These are phyloP conservation scores for Boletus edulis DNA, from an alignment of 768 basidiomycete genomes.

Conservation along the genomic window DNA sequence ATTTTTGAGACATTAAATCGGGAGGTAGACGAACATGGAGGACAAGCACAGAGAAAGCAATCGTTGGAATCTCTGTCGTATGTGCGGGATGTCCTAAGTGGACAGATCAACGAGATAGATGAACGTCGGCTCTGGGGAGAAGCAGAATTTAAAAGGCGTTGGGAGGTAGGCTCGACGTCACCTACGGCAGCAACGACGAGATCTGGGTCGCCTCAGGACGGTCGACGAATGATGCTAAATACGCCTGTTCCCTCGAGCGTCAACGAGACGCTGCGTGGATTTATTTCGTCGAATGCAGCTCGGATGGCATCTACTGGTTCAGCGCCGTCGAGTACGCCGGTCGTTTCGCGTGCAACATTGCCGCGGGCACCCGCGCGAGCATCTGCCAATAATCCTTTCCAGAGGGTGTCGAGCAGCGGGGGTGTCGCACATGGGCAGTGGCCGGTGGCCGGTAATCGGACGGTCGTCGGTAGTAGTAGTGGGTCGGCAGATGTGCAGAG, in stretches of 20 bases:
- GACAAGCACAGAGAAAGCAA: conserved; percentile 47
- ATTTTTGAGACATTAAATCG: conserved; percentile 68
- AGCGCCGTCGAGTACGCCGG: conserved; percentile 9
- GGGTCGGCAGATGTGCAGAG: conserved; percentile 9
- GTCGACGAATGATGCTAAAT: conserved; percentile 14
- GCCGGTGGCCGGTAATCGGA: conserved; percentile 1
- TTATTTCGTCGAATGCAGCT: conserved; percentile 14
- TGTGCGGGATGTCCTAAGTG: conserved; percentile 70
- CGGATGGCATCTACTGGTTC: conserved; percentile 9
- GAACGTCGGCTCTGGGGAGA: conserved; percentile 65
- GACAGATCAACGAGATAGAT: conserved; percentile 53
- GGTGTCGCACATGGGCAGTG: not conserved
- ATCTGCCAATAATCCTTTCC: conserved; percentile 31
- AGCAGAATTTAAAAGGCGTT: conserved; percentile 41
- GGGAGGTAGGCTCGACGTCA: conserved; percentile 27
- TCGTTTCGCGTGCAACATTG: conserved; percentile 12
- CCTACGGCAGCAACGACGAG: conserved; percentile 23
- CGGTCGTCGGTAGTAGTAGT: conserved; percentile 1
- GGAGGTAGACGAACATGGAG: conserved; percentile 39
- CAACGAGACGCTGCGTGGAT: conserved; percentile 23
- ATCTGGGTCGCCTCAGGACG: conserved; percentile 13
- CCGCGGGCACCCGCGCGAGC: conserved; percentile 23
- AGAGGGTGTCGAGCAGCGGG: conserved; percentile 17
- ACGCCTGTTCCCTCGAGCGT: conserved; percentile 13
- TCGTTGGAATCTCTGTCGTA: conserved; percentile 76